Percentiles rank a stretch among this genome's conserved stretches.
Conservation (phyloP, 352 stramenopile species). For the Phytophthora meadii region DNA sequence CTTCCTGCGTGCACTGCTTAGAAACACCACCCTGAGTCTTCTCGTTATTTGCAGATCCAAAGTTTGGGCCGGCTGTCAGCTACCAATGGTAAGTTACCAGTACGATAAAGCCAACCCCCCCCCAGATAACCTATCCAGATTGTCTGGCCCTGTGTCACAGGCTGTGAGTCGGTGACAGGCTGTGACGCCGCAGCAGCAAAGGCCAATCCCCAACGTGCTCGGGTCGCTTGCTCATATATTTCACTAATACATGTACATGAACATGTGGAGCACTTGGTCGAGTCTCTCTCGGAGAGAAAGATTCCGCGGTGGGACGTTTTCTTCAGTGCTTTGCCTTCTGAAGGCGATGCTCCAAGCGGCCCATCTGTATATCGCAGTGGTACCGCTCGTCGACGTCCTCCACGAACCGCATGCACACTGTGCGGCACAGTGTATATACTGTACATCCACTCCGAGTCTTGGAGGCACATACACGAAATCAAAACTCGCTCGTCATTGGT, state of each 20-base stretch:
- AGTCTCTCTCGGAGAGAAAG: slow-evolving; percentile 1
- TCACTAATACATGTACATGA: too few relatives aligned
- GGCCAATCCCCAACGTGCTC: too few relatives aligned
- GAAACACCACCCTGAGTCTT: neutral
- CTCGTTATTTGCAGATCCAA: neutral
- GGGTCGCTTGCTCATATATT: slow-evolving; percentile 19
- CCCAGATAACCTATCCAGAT: slow-evolving; percentile 1
- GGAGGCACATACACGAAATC: too few relatives aligned
- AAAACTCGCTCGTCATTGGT: too few relatives aligned
- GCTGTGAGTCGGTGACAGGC: neutral
- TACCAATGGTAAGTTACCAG: slow-evolving; percentile 3
- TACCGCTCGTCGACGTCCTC: slow-evolving; percentile 14
- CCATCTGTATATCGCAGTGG: slow-evolving; percentile 21
- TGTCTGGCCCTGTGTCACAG: slow-evolving; percentile 1
- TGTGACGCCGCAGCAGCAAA: slow-evolving; percentile 12
- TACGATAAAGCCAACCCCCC: neutral
- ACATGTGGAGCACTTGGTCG: too few relatives aligned
- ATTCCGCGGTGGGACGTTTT: slow-evolving; percentile 28
- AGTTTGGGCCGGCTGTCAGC: neutral
- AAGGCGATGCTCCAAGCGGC: slow-evolving; percentile 30
- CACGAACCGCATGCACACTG: neutral
- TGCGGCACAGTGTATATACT: neutral
- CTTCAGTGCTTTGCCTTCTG: slow-evolving; percentile 40
- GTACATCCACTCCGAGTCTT: neutral
- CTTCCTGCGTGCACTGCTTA: too few relatives aligned